Evolutionary conservation across 1,284 basidiomycete genomes (phyloP).

Genomic region (Apiotrichum veenhuisii): DNA sequence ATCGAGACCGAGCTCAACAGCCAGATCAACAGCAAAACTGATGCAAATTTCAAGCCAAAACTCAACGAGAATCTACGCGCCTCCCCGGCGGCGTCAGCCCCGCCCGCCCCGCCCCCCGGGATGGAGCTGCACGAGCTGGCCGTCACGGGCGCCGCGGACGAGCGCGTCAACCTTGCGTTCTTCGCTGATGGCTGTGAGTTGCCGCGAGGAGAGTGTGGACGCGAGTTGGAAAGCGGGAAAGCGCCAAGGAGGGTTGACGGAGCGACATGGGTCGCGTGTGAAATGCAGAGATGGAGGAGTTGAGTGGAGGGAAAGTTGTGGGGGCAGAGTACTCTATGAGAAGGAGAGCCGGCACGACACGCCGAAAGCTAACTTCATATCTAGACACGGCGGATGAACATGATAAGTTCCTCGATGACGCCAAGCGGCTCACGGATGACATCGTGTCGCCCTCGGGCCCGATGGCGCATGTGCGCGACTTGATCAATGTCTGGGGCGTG

Average conservation of each 20-base stretch:
- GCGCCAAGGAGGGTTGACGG: not conserved
- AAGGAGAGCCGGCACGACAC: too few species aligned
- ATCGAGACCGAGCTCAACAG: too few species aligned
- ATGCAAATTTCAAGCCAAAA: too few species aligned
- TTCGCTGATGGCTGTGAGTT: constrained; percentile 76
- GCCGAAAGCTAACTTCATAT: too few species aligned
- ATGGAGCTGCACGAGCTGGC: constrained; percentile 61
- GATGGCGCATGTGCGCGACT: constrained; percentile 67
- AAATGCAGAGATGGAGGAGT: too few species aligned
- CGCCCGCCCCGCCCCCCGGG: constrained; percentile 7
- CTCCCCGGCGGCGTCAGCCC: too few species aligned
- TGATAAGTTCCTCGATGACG: constrained; percentile 66
- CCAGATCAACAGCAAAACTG: too few species aligned
- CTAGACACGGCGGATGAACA: constrained; percentile 61
- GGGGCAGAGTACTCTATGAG: too few species aligned
- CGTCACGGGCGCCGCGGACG: constrained; percentile 60
- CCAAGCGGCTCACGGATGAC: constrained; percentile 62
- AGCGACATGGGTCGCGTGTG: too few species aligned
- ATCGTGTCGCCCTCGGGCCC: constrained; percentile 66
- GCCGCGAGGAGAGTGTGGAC: too few species aligned
- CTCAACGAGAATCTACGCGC: too few species aligned
- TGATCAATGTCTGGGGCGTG: constrained; percentile 78
- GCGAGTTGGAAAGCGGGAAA: not conserved
- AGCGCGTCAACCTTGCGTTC: constrained; percentile 72
- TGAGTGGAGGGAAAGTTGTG: too few species aligned